Evolutionary conservation across 75 land plant genomes (phyloP).

Genomic region (Pinus taeda): DNA sequence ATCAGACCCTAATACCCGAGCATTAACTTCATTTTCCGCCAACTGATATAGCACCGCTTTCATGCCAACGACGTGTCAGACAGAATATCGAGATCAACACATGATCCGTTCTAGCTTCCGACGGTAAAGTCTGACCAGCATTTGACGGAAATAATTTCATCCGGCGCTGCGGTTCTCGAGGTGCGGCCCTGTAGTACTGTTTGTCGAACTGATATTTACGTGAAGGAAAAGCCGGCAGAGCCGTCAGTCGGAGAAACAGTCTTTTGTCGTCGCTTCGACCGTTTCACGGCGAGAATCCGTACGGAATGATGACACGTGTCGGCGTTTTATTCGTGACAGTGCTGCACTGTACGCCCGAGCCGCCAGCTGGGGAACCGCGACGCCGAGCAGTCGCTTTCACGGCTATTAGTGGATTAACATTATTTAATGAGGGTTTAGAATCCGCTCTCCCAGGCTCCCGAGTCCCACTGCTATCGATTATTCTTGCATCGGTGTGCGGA

Average conservation of each 20-base stretch:
- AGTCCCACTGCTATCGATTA: too few species aligned
- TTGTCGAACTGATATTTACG: background rate
- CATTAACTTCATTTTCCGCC: too few species aligned
- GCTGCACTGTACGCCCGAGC: background rate
- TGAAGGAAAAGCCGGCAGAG: conserved; percentile 2
- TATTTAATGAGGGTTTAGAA: background rate
- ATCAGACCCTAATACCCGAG: too few species aligned
- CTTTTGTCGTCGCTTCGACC: background rate
- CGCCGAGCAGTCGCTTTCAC: conserved; percentile 3
- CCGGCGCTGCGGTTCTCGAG: background rate
- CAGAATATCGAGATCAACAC: too few species aligned
- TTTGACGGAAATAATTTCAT: background rate
- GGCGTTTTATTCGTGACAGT: background rate
- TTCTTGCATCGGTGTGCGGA: too few species aligned
- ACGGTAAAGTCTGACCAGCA: background rate
- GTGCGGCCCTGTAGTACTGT: background rate
- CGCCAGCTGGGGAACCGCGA: conserved; percentile 11
- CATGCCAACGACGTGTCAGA: too few species aligned
- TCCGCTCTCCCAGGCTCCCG: background rate
- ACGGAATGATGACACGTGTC: background rate
- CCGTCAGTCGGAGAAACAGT: too few species aligned
- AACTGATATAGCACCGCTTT: too few species aligned
- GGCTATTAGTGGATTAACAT: background rate
- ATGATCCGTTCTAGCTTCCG: too few species aligned
- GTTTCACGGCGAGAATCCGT: background rate